Base-by-base conservation (phyloP, 768 basidiomycete species). In the Macrolepiota fuliginosa region DNA sequence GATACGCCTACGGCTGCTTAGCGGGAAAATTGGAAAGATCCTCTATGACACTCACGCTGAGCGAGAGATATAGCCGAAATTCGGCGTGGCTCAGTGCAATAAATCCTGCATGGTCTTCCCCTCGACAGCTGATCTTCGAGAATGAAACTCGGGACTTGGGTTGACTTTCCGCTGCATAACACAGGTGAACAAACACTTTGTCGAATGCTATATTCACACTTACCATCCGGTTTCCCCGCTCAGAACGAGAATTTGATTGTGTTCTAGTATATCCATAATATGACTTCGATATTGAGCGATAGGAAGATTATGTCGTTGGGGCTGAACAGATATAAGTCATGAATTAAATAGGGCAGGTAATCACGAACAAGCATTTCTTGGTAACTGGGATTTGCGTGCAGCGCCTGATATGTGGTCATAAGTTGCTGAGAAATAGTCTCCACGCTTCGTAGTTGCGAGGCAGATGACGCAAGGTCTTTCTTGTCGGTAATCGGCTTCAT, bases 31-130 rank as follows among this genome's bases (percentile, higher is more conserved):
- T 25, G 36, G 24, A 17, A 22, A 40, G n/a, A 50, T 47, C 58
- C 19, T 27, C n/a, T 7, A 24, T 17, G 37, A 54, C 54, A 67
- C 77, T 24, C 62, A 74, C 94, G 88, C 65, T 96, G 93, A 0
- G 96, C 96, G 6, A 98, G 83, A 0, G 96, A 98, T 54, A 98
- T 92, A 1, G 96, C 96, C 57, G 94, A 96, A 64, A 98, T 98
- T 45, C 96, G 86, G 47, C 96, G 85, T 4, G 96, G 96, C 69
- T 98, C 96, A 4, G 96, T 98, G 65, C 94, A 96, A 68, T 87
- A 94, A 67, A 99, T 91, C 72, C 90, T 96, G 79, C 94, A 96
- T 57, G 83, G 82, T 66, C 80, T 84, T 25, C 96, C 97, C 63
- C 81, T 82, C 4, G 88, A 83, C 22, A 98, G 83, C 56, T 90